Evolutionary conservation across 2,329 filamentous ascomycete species (phyloP).

Genomic region (Alternaria panax): DNA sequence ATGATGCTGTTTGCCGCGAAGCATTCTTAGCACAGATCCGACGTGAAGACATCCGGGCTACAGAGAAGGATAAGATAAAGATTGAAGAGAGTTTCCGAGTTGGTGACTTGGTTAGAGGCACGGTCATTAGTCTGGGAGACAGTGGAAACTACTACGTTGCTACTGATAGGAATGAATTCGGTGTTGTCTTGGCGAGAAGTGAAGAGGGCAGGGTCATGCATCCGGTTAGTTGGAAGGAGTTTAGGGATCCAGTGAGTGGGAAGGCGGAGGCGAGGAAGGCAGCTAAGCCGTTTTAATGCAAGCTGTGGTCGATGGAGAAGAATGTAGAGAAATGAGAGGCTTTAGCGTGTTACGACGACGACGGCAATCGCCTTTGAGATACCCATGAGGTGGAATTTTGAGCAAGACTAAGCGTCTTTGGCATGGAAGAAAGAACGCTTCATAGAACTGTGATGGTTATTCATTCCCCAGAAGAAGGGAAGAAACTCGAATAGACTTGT

Average conservation of each 20-base stretch:
- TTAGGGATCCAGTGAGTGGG: constrained; percentile 82
- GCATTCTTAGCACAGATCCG: constrained; percentile 87
- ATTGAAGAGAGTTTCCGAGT: constrained; percentile 91
- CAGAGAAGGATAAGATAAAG: constrained; percentile 93
- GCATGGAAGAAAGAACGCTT: neutral
- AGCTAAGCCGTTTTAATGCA: constrained; percentile 75
- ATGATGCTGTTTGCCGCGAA: constrained; percentile 69
- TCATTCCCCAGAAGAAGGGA: neutral
- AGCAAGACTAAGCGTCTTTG: neutral
- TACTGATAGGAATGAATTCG: constrained; percentile 88
- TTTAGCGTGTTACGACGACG: neutral
- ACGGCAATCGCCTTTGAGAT: neutral
- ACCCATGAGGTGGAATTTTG: neutral
- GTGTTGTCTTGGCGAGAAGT: constrained; percentile 91
- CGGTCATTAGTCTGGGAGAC: constrained; percentile 90
- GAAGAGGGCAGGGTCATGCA: constrained; percentile 90
- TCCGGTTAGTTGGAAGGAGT: constrained; percentile 94
- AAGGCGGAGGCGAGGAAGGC: constrained; percentile 84
- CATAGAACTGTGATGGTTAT: neutral
- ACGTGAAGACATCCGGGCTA: constrained; percentile 89
- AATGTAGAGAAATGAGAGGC: neutral
- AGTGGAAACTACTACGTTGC: constrained; percentile 95
- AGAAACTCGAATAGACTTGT: neutral
- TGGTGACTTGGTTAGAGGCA: constrained; percentile 87
- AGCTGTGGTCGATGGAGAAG: neutral